Percentiles rank a stretch among this genome's conserved stretches.
Conservation (phyloP, 179 eudicot genomes). For the Silene coronaria region DNA sequence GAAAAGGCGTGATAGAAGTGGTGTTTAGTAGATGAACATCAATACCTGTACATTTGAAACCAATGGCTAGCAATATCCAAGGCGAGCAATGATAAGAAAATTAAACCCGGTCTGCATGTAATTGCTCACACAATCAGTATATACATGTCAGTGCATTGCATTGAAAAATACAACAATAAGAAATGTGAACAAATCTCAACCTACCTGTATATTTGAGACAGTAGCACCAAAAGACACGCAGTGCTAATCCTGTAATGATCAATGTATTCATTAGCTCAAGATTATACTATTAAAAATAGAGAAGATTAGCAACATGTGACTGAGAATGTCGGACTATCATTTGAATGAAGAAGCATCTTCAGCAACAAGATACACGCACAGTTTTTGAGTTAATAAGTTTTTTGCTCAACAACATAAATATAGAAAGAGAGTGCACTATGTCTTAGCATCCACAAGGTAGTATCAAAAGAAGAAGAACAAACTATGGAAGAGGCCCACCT, state of each 20-base stretch:
- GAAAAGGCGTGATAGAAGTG: neutral
- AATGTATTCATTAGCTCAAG: slow-evolving; percentile 9
- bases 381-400: neutral
- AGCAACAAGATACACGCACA: neutral
- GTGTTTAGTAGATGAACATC: neutral
- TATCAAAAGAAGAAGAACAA: neutral
- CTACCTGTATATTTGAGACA: slow-evolving; percentile 89
- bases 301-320: neutral
- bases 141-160: neutral
- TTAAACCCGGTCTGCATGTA: slow-evolving; percentile 67
- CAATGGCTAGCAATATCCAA: slow-evolving; percentile 94
- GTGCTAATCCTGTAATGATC: slow-evolving; percentile 74
- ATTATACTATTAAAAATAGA: neutral
- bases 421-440: neutral
- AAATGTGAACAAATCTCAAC: neutral
- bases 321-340: neutral
- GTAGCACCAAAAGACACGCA: slow-evolving; percentile 82
- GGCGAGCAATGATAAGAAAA: slow-evolving; percentile 80
- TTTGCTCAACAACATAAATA: neutral
- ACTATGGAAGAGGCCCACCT: slow-evolving; percentile 35
- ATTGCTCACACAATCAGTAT: slow-evolving; percentile 7
- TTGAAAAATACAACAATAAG: neutral
- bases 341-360: neutral
- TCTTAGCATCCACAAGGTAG: neutral
- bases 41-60: slow-evolving; percentile 97